Evolutionary conservation across 163 green algal species (phyloP), one percentile per base, ranked within the genome.

Genomic region (Prototheca cutis): DNA sequence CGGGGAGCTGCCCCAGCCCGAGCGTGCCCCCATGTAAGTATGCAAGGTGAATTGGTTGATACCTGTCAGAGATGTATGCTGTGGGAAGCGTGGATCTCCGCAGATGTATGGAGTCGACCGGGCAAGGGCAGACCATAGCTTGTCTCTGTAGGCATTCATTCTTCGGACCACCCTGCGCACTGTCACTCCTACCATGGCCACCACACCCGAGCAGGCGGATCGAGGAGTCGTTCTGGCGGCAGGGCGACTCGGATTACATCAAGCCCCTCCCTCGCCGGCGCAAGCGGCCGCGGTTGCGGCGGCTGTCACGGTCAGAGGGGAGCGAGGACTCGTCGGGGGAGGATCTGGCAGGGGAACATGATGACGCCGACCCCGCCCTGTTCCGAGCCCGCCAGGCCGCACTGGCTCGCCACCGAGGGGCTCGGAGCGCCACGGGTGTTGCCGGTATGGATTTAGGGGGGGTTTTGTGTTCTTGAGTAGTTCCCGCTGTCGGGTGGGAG

Each of bases 151-250:
- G 36, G 13, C 13, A 21, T 15, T 45, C 36, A 45, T 15, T 21
- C 13, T 10, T 15, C 13, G 13, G 36, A 45, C 1, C 36, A 45
- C 36, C 36, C 36, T 4, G 25, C 15, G 53, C 42, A 4, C 18
- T 10, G 3, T 40, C 52, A n/a, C n/a, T n/a, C n/a, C n/a, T n/a
- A n/a, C n/a, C n/a, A n/a, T n/a, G n/a, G n/a, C n/a, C n/a, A n/a
- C n/a, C n/a, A n/a, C n/a, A n/a, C n/a, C n/a, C n/a, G n/a, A n/a
- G 45, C 52, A 66, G 60, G 51, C 64, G 59, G 21, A 58, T 84
- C 19, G 68, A 80, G 33, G 74, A 82, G 59, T 21, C 25, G 4
- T 82, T 79, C 56, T 84, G 77, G 77, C 55, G 70, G 21, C 63
- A 72, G 54, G 64, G 70, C 19, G 24, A 59, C 49, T 57, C 40